These are phyloP conservation scores for Rhodomyrtus tomentosa DNA, from an alignment of 345 rosid species.

Conservation along the genomic window DNA sequence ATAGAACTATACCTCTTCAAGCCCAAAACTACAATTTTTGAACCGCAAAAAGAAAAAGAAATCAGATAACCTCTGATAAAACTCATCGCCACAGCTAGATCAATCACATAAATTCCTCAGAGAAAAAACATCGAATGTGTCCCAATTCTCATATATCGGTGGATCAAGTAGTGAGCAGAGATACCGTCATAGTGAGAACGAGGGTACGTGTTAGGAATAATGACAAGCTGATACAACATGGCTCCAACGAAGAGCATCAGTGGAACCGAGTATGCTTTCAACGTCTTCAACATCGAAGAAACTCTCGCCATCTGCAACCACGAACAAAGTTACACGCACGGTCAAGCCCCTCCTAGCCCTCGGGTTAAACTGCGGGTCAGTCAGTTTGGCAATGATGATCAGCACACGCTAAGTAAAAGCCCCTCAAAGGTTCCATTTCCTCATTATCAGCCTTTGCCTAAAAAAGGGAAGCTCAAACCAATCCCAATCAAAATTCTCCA, in stretches of 20 bases:
- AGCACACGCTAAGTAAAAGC: neutral
- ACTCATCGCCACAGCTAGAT: neutral
- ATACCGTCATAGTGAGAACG: slow-evolving; percentile 76
- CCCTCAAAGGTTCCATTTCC: neutral
- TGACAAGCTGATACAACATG: slow-evolving; percentile 62
- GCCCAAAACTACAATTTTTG: slow-evolving; percentile 42
- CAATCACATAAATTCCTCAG: neutral
- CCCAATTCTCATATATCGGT: neutral
- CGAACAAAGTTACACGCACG: neutral
- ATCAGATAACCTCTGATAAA: neutral
- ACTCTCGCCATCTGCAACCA: slow-evolving; percentile 24
- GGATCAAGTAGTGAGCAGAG: neutral
- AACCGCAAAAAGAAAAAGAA: neutral
- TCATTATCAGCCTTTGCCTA: neutral
- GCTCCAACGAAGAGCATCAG: slow-evolving; percentile 42
- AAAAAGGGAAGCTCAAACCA: neutral
- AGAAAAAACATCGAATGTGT: neutral
- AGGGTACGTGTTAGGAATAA: slow-evolving; percentile 73
- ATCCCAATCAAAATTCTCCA: neutral
- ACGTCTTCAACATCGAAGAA: slow-evolving; percentile 12
- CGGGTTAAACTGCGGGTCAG: neutral
- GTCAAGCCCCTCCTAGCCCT: neutral
- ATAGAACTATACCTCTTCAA: slow-evolving; percentile 35
- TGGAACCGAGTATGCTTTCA: slow-evolving; percentile 60
- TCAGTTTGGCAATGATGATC: neutral